A percentile compares a stretch with the other conserved stretches of the same genome.
Evolutionary conservation across 2,329 filamentous ascomycete genomes (phyloP).

Genomic region (Corinectria fuckeliana): DNA sequence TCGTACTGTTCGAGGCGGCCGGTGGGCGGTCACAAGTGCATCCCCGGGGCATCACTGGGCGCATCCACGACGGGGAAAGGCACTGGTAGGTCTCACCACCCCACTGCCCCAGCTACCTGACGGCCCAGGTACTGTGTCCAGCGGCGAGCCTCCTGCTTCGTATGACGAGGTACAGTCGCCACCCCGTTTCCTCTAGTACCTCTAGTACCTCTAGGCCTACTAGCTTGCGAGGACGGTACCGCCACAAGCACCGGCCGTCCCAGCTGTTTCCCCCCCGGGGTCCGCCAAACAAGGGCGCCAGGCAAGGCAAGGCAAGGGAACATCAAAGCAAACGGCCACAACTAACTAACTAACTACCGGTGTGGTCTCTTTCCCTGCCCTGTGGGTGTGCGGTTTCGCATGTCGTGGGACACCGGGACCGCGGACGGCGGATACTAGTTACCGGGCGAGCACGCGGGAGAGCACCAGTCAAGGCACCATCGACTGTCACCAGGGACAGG

Average conservation of each 20-base stretch:
- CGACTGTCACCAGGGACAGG: background rate
- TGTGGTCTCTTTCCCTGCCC: slow-evolving; percentile 1
- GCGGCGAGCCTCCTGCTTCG: background rate
- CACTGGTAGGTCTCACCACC: background rate
- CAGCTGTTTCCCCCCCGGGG: background rate
- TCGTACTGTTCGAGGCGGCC: background rate
- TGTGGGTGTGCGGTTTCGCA: slow-evolving; percentile 6
- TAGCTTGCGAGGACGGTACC: too few species aligned
- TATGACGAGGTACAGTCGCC: slow-evolving; percentile 2
- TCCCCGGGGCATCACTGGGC: background rate
- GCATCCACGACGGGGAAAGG: background rate
- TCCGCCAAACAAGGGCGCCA: background rate
- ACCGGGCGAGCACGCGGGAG: background rate
- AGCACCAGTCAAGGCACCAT: background rate
- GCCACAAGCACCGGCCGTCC: too few species aligned
- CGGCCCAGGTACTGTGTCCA: background rate
- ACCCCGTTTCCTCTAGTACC: too few species aligned
- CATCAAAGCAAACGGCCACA: slow-evolving; percentile 5
- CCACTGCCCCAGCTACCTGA: background rate
- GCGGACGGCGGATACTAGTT: slow-evolving; percentile 12
- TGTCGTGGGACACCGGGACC: slow-evolving; percentile 6
- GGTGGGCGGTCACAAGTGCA: slow-evolving; percentile 19
- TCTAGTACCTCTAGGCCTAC: too few species aligned
- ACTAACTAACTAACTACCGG: too few species aligned
- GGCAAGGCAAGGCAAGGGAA: background rate